Evolutionary conservation across 495 filamentous ascomycete genomes (phyloP).

Genomic region (Trichoderma gamsii): DNA sequence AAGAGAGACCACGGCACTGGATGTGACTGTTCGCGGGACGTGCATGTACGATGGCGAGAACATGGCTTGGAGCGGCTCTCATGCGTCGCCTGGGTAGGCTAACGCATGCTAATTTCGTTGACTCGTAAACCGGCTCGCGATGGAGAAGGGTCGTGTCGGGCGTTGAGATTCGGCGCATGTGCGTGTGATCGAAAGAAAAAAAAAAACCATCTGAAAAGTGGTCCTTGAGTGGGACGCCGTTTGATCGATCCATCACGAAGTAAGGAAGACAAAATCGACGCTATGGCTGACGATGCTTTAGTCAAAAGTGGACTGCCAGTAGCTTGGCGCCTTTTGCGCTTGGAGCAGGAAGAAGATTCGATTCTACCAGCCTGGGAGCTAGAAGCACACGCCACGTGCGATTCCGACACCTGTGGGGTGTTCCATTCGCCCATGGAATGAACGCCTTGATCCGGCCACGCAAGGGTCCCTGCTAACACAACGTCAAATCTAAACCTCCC

Average conservation of each 20-base stretch:
- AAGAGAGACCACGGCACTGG: neutral
- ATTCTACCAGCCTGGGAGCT: slow-evolving; percentile 7
- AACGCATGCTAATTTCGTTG: slow-evolving; percentile 13
- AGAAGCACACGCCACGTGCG: slow-evolving; percentile 12
- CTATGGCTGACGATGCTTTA: neutral
- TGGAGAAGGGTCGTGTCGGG: slow-evolving; percentile 2
- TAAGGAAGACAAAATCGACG: neutral
- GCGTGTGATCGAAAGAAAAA: slow-evolving; percentile 13
- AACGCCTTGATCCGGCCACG: neutral
- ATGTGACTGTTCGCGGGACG: neutral
- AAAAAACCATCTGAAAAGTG: neutral
- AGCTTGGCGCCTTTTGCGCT: neutral
- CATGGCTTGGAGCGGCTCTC: neutral
- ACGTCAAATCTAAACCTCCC: neutral
- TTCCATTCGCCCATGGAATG: neutral
- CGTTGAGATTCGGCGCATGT: neutral
- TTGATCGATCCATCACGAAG: slow-evolving; percentile 11
- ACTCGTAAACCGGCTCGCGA: slow-evolving; percentile 11
- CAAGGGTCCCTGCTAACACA: neutral
- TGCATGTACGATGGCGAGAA: neutral
- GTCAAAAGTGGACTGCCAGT: neutral
- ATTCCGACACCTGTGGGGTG: slow-evolving; percentile 9
- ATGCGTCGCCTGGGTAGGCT: neutral
- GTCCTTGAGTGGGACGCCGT: slow-evolving; percentile 9
- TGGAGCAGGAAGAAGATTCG: slow-evolving; percentile 1